These are phyloP conservation scores for Raphanus sativus DNA, from an alignment of 345 rosid genomes.

Conservation along the genomic window DNA sequence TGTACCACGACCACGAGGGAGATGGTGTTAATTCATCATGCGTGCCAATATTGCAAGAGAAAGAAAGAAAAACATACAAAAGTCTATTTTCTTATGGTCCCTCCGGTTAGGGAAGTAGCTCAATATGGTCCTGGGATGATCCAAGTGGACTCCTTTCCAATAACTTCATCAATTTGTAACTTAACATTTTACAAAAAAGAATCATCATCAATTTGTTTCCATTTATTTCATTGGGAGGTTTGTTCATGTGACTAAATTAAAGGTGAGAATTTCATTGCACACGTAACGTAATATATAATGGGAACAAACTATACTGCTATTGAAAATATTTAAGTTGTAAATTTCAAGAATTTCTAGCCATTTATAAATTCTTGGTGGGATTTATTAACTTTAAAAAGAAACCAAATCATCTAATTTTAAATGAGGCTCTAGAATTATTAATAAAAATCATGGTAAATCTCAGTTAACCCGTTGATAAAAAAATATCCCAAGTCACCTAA, in stretches of 20 bases:
- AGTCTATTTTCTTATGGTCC: not conserved
- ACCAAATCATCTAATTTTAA: too few relatives aligned
- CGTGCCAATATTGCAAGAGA: slow-evolving; percentile 29
- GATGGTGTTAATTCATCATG: slow-evolving; percentile 33
- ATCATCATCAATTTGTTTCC: not conserved
- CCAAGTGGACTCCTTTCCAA: slow-evolving; percentile 21
- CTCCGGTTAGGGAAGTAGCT: slow-evolving; percentile 1
- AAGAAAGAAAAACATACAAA: not conserved
- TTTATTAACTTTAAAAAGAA: too few relatives aligned
- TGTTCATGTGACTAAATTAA: not conserved
- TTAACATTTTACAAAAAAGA: too few relatives aligned
- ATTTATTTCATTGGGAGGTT: not conserved
- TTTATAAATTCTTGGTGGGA: too few relatives aligned
- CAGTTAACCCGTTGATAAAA: too few relatives aligned
- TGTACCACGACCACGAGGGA: slow-evolving; percentile 39
- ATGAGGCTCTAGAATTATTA: too few relatives aligned
- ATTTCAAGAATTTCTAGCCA: too few relatives aligned
- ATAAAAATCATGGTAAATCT: too few relatives aligned
- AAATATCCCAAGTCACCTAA: too few relatives aligned
- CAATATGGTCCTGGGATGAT: slow-evolving; percentile 20
- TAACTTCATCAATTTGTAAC: not conserved
- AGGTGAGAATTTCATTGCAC: not conserved
- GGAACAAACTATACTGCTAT: not conserved
- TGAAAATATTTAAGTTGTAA: too few relatives aligned
- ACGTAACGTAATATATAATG: not conserved